A percentile compares a stretch with the other conserved stretches of the same genome.
Evolutionary conservation across 192 early-diverging fungal species (phyloP).

Genomic region (Linnemannia hyalina): DNA sequence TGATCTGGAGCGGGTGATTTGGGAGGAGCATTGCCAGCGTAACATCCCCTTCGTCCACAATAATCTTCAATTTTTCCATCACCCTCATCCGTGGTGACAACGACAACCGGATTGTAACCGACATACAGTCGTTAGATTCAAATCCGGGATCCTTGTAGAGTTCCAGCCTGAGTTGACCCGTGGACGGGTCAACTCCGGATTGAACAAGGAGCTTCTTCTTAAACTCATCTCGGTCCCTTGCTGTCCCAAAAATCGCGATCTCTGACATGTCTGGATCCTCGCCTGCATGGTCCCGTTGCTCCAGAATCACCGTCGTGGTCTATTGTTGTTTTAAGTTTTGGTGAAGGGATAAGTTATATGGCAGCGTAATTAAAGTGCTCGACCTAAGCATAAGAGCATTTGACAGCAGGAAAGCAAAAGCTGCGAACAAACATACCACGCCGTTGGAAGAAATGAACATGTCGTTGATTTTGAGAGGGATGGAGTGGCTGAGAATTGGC

Average conservation of each 20-base stretch:
- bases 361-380: not conserved
- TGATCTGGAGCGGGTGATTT: not conserved
- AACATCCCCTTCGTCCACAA: conserved; percentile 1
- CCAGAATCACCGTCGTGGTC: not conserved
- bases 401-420: not conserved
- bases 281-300: not conserved
- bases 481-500: not conserved
- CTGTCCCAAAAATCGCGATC: not conserved
- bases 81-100: not conserved
- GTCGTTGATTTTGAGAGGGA: not conserved
- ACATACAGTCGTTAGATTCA: not conserved
- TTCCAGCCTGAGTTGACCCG: not conserved
- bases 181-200: not conserved
- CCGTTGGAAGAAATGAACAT: not conserved
- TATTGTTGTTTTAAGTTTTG: not conserved
- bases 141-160: not conserved
- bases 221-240: not conserved
- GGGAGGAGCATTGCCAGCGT: not conserved
- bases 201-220: not conserved
- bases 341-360: not conserved
- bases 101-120: not conserved
- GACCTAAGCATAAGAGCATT: not conserved
- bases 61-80: not conserved
- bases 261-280: not conserved
- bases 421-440: not conserved